Conservation (phyloP, 2,329 filamentous ascomycete genomes). For the Juglanconis sp. region DNA sequence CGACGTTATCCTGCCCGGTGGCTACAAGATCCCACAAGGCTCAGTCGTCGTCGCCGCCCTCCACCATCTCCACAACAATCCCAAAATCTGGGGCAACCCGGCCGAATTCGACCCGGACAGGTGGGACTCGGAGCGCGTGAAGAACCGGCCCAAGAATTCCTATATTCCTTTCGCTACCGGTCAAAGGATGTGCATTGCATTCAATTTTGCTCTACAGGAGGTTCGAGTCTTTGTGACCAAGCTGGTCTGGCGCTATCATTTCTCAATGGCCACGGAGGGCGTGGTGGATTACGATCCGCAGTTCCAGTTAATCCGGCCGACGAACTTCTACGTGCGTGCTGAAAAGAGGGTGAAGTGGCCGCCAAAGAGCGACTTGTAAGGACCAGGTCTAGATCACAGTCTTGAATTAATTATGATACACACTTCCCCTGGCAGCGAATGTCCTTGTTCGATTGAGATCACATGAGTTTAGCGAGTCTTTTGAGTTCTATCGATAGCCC, state of each 20-base stretch:
- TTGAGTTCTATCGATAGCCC: no score
- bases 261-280: slow-evolving; percentile 45
- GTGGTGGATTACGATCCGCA: slow-evolving; percentile 56
- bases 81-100: slow-evolving; percentile 56
- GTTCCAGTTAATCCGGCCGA: slow-evolving; percentile 56
- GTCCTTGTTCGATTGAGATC: no score
- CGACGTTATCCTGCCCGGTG: slow-evolving; percentile 57
- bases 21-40: slow-evolving; percentile 52
- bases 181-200: slow-evolving; percentile 57
- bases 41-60: slow-evolving; percentile 51
- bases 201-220: slow-evolving; percentile 62
- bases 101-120: slow-evolving; percentile 56
- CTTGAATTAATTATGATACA: not conserved
- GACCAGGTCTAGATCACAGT: not conserved
- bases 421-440: no score
- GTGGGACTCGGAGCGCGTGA: slow-evolving; percentile 54
- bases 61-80: slow-evolving; percentile 52
- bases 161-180: slow-evolving; percentile 61
- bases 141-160: slow-evolving; percentile 45
- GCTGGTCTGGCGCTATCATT: slow-evolving; percentile 58
- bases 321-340: slow-evolving; percentile 51
- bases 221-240: slow-evolving; percentile 58
- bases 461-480: no score
- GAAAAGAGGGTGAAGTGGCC: slow-evolving; percentile 49
- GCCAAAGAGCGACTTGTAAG: slow-evolving; percentile 12